phyloP scores from a whole-genome alignment of 768 basidiomycete genomes.

The Neoboletus brunneissimus region DNA sequence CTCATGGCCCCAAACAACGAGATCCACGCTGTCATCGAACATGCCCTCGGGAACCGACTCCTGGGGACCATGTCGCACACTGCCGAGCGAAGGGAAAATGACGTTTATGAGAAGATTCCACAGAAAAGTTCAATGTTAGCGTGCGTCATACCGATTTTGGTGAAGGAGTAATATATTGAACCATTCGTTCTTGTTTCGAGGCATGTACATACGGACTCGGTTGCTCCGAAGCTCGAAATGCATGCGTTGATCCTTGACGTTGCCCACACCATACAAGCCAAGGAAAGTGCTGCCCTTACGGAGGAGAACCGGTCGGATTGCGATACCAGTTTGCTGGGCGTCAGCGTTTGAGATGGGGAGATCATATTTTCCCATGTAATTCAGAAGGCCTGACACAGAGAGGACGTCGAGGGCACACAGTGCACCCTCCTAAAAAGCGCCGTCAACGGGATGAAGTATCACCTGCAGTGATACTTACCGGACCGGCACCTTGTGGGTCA shows the following conservation, averaged over 20 bases:
- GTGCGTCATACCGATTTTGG: conserved; percentile 77
- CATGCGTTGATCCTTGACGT: conserved; percentile 95
- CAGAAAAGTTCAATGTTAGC: background rate
- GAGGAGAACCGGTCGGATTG: conserved; percentile 85
- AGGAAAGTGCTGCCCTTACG: conserved; percentile 83
- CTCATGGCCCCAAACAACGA: conserved; percentile 98
- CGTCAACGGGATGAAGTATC: background rate
- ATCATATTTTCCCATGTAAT: conserved; percentile 98
- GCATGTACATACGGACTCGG: conserved; percentile 95
- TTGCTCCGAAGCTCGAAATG: conserved; percentile 94
- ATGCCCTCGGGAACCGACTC: conserved; percentile 94
- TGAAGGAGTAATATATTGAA: conserved; percentile 93
- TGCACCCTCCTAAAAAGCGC: conserved; percentile 75
- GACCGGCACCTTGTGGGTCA: conserved; percentile 94
- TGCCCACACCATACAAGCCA: conserved; percentile 95
- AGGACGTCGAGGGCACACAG: conserved; percentile 93
- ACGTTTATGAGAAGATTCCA: conserved; percentile 10
- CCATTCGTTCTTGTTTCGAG: conserved; percentile 86
- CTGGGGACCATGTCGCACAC: conserved; percentile 93
- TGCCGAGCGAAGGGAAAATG: conserved; percentile 30
- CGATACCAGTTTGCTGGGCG: conserved; percentile 69
- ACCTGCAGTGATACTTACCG: conserved; percentile 47
- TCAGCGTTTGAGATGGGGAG: conserved; percentile 69
- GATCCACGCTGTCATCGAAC: conserved; percentile 92
- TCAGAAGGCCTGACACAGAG: conserved; percentile 89